These are phyloP conservation scores for Globisporangium lucens DNA, from an alignment of 352 stramenopile species.

Conservation along the genomic window DNA sequence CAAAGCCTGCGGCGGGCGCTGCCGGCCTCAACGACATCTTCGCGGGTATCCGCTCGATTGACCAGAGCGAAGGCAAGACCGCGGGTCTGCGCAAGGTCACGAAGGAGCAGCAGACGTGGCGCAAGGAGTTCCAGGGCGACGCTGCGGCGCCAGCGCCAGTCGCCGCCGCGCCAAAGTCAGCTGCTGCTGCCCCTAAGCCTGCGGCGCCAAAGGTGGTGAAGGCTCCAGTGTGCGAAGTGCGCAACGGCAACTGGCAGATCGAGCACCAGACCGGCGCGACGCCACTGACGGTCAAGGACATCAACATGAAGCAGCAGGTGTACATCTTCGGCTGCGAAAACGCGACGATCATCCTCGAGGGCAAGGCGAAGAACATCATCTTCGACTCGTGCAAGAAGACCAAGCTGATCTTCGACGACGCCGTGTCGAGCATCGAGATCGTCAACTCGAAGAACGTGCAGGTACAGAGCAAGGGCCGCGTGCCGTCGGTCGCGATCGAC, in stretches of 20 bases:
- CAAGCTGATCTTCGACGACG: conserved; percentile 95
- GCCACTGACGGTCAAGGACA: conserved; percentile 86
- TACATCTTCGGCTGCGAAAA: conserved; percentile 96
- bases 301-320: conserved; percentile 95
- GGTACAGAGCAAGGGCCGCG: conserved; percentile 91
- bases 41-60: conserved; percentile 80
- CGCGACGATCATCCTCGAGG: conserved; percentile 93
- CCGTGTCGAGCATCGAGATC: conserved; percentile 96
- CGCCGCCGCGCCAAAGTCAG: conserved; percentile 19
- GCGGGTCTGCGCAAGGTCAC: conserved; percentile 94
- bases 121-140: conserved; percentile 90
- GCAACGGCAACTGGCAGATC: conserved; percentile 96
- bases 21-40: conserved; percentile 85
- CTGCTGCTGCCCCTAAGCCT: conserved; percentile 18
- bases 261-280: conserved; percentile 92
- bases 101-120: conserved; percentile 98
- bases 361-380: conserved; percentile 97
- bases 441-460: conserved; percentile 98
- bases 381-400: conserved; percentile 95
- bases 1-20: conserved; percentile 32
- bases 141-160: conserved; percentile 24
- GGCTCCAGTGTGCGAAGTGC: conserved; percentile 74
- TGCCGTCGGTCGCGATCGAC: conserved; percentile 97
- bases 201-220: conserved; percentile 44
- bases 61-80: conserved; percentile 90